Base-by-base conservation (phyloP, 1,139 yeast genomes). In the Suhomyces bokatorum region DNA sequence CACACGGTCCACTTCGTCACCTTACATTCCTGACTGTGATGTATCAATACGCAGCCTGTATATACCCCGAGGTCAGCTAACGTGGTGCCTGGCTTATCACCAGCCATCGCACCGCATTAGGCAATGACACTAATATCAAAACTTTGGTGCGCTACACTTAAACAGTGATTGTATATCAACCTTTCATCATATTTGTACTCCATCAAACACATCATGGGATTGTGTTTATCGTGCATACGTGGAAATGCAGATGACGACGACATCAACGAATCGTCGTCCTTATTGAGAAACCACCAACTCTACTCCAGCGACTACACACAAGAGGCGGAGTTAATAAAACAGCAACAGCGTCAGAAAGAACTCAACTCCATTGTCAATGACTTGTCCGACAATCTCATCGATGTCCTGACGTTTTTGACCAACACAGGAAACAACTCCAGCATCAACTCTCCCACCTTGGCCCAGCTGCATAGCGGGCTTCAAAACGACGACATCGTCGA, bases 211-310 rank as follows among this genome's bases (percentile, higher is more conserved):
- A 29, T 30, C 26, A 49, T 77, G 81, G 82, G 81, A 36, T 49
- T 63, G 39, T 77, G 81, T 54, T 62, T 76, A 41, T 77, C 81
- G n/a, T 77, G 81, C 51, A 59, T 77, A 26, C 56, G 66, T 33
- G 64, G 67, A 6, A 51, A 46, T 32, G 60, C 56, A n/a, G 71
- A 70, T 34, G 80, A 74, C 11, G 69, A 64, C 34, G 52, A 67
- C 50, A 27, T 64, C 59, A 43, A 63, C 47, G 72, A 56, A 55
- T 58, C 43, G 44, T 63, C 73, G 0, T 72, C 78, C 4, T 57
- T 74, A 15, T 58, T 74, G 31, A 56, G 65, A 33, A 62, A 57
- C 44, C 66, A 64, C 27, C 66, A 66, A 37, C 48, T 59, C 29
- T 69, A 63, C 50, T 57, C 66, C 3, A 64, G 62, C 40, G 75